phyloP scores from a whole-genome alignment of 139 green algal species.

The Limnomonas spitsbergensis region DNA sequence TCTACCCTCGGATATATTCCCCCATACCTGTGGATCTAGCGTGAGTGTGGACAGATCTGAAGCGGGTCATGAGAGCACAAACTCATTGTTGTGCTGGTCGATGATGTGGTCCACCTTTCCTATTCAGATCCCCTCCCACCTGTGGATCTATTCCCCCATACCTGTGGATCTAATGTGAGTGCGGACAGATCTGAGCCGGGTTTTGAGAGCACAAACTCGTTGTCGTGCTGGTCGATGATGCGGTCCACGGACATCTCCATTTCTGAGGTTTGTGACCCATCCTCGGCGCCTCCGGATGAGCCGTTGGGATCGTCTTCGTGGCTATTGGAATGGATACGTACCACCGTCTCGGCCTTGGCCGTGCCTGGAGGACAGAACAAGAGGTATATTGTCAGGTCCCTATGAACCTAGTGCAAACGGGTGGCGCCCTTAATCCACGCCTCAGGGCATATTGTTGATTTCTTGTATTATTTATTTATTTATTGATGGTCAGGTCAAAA shows the following conservation, averaged over 20 bases:
- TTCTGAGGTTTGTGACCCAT: too few relatives aligned
- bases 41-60: slow-evolving; percentile 21
- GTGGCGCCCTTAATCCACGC: too few relatives aligned
- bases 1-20: too few relatives aligned
- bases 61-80: slow-evolving; percentile 92
- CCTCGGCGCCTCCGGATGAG: not conserved
- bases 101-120: slow-evolving; percentile 95
- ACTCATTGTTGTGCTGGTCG: slow-evolving; percentile 94
- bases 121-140: too few relatives aligned
- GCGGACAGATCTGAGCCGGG: slow-evolving; percentile 56
- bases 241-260: slow-evolving; percentile 75
- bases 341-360: slow-evolving; percentile 5
- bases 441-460: too few relatives aligned
- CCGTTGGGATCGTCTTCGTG: not conserved
- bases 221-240: slow-evolving; percentile 94
- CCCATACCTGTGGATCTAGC: slow-evolving; percentile 6
- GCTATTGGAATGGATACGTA: not conserved
- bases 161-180: slow-evolving; percentile 10
- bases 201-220: slow-evolving; percentile 96
- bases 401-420: too few relatives aligned
- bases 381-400: too few relatives aligned
- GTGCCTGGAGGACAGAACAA: too few relatives aligned
- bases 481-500: too few relatives aligned
- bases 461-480: too few relatives aligned
- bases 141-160: too few relatives aligned